Base-by-base conservation (phyloP, 148 eudicot genomes). In the Vaccinium myrtillus region DNA sequence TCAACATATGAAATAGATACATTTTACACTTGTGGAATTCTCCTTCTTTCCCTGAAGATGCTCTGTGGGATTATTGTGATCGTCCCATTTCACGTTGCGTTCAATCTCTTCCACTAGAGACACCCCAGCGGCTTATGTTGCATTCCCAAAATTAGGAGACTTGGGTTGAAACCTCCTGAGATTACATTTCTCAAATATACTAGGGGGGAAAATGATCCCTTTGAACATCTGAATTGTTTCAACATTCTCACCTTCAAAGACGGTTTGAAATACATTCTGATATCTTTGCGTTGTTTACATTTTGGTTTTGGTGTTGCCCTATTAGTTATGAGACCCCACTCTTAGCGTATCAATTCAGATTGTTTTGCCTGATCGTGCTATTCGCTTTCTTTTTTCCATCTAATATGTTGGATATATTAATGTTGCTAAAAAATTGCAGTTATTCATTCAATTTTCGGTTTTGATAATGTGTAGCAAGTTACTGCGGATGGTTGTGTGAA, bases 401-500 rank as follows among this genome's bases (percentile, higher is more conserved):
- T 56, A 53, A 59, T 85, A 43, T 78, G 2, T 43, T 56, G 56
- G 46, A 10, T 21, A 46, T 65, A 11, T 18, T 3, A 23, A 25
- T n/a, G 10, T 59, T 36, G 23, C 70, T 25, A 56, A 43, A 43
- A 43, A 43, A 43, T 43, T 19, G 8, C 63, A 23, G 25, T 11
- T 27, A 30, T n/a, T 58, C 83, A 21, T 30, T 43, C 25, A 8
- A 4, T 59, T 74, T 88, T 75, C 27, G 49, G 77, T 30, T 87
- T 39, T 80, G 49, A 48, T 55, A 36, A 51, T 75, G 36, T 86
- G 84, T 82, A 97, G 99, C 83, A 82, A 83, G 91, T 97, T 49
- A 97, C 95, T 0, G 80, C 90, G 15, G 78, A 89, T 84, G 99
- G 98, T 27, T 97, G 98, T 85, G 87, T 90, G 89, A 97, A 95